Percentiles rank a stretch among this genome's conserved stretches.
Conservation (phyloP, 805 yeast genomes). For the Kazachstania viticola region DNA sequence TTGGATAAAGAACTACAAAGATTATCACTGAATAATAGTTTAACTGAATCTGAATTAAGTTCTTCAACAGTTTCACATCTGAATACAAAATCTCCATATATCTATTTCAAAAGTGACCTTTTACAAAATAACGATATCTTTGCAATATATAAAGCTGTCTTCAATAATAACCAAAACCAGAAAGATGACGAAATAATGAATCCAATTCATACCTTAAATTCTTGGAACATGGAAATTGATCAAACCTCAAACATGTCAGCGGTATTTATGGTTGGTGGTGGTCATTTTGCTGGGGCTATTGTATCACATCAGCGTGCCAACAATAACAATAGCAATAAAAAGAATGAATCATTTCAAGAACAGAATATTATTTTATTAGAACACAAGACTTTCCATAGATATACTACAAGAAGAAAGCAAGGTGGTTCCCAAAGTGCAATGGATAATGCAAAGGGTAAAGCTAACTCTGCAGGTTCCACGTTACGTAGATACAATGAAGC, state of each 20-base stretch:
- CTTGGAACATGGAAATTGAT: constrained; percentile 24
- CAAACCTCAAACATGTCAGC: constrained; percentile 42
- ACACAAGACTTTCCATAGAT: constrained; percentile 85
- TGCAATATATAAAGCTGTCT: constrained; percentile 57
- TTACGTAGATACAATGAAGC: constrained; percentile 84
- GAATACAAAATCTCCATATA: constrained; percentile 60
- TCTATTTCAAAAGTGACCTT: constrained; percentile 41
- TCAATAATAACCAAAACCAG: constrained; percentile 30
- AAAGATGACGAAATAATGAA: constrained; percentile 31
- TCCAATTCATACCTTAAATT: constrained; percentile 40
- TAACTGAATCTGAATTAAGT: not conserved
- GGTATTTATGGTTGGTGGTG: constrained; percentile 90
- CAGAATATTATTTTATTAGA: constrained; percentile 56
- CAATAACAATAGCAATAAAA: constrained; percentile 26
- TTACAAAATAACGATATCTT: constrained; percentile 38
- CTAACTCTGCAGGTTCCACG: constrained; percentile 89
- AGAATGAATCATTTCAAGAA: constrained; percentile 38
- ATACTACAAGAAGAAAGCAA: constrained; percentile 92
- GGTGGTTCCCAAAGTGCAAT: constrained; percentile 94
- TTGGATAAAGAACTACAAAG: constrained; percentile 12
- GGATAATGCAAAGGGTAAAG: constrained; percentile 89
- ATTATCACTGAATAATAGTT: constrained; percentile 4
- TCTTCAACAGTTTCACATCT: constrained; percentile 33
- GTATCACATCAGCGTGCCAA: constrained; percentile 66
- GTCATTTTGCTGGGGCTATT: constrained; percentile 95